Evolutionary conservation across 441 rosid species (phyloP), one percentile per base, ranked within the genome.

Genomic region (Bocquillonia castaneifolia): DNA sequence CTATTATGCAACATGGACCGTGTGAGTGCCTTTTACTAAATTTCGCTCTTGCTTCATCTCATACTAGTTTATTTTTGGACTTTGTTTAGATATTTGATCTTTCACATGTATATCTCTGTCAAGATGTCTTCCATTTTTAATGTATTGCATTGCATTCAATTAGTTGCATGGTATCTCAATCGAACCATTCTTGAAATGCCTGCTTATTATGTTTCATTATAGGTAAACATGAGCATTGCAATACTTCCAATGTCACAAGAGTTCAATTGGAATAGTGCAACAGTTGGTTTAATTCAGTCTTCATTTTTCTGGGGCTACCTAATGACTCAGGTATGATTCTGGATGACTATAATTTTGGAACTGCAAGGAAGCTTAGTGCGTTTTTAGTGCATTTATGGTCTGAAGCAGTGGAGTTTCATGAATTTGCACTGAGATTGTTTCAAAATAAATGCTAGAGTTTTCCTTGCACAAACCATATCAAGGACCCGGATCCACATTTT

Each of bases 181-280:
- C 44, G 26, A 26, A 34, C 45, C 57, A 40, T n/a, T n/a, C 45
- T 50, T 28, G 37, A 54, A 29, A 36, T 64, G 69, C 66, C 31
- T 53, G n/a, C 76, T 68, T 40, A 67, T 26, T 56, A 52, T 77
- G 45, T 51, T 29, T 76, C 51, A 63, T 55, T 81, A 74, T 75
- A 93, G 99, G 99, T 93, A 73, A 93, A 93, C 78, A 93, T 91
- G 97, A 93, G 99, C 86, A 91, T 91, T 80, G 99, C 99, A 18
- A 89, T 93, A 66, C 97, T 93, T 76, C 97, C 99, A 39, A 93
- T 93, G 99, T 93, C 97, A 44, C 75, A 88, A 81, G 90, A 93
- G 84, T 93, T 80, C 78, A 88, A 81, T 68, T 93, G 99, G 99
- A 89, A 85, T 79, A 91, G 96, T 78, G 88, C 99, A 70, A 93